Evolutionary conservation across 148 eudicot species (phyloP).

Genomic region (Amaranthus cruentus): DNA sequence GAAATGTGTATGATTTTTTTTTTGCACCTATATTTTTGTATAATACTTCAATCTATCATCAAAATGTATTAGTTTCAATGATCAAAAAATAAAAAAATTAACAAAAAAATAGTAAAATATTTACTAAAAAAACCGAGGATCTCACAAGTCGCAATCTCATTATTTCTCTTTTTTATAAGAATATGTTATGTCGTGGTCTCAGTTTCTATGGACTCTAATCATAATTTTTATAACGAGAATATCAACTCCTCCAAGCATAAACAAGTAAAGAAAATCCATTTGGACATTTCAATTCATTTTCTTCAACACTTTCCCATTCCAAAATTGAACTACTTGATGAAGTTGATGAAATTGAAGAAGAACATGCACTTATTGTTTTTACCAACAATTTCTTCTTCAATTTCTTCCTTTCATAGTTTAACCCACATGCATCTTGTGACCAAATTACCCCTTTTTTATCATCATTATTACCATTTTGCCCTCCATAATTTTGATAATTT

Average conservation of each 20-base stretch:
- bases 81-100: not conserved
- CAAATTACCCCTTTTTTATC: constrained; percentile 22
- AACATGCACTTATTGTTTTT: constrained; percentile 45
- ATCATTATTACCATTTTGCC: not conserved
- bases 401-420: constrained; percentile 52
- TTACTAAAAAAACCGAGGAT: not conserved
- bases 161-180: too few species aligned
- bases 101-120: not conserved
- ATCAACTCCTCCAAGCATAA: constrained; percentile 69
- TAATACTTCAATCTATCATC: not conserved
- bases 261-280: constrained; percentile 73
- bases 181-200: too few species aligned
- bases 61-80: constrained; percentile 18
- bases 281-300: constrained; percentile 66
- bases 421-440: constrained; percentile 49
- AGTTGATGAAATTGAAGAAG: constrained; percentile 57
- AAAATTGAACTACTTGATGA: constrained; percentile 71
- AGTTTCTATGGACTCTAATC: too few species aligned
- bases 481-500: not conserved
- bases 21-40: not conserved
- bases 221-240: too few species aligned
- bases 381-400: constrained; percentile 51
- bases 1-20: constrained; percentile 8
- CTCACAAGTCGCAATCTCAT: too few species aligned
- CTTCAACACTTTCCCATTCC: constrained; percentile 88